These are phyloP conservation scores for Spergularia marina DNA, from an alignment of 148 eudicot species.

Conservation along the genomic window DNA sequence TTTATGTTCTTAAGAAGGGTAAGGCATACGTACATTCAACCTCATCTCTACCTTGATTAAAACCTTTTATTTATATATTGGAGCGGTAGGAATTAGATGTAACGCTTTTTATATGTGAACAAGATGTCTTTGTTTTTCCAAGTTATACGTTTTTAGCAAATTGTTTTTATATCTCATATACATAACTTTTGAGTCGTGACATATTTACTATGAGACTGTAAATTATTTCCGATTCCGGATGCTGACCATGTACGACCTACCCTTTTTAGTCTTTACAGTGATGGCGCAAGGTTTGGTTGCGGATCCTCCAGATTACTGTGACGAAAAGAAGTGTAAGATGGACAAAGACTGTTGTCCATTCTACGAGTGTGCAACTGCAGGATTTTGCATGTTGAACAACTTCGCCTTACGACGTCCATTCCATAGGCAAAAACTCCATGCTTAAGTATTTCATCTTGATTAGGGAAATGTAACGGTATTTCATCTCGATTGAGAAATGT, in stretches of 20 bases:
- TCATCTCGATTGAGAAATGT: no score
- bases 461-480: no score
- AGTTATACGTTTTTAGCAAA: no score
- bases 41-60: no score
- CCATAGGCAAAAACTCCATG: not conserved
- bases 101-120: no score
- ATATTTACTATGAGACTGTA: not conserved
- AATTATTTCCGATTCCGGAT: not conserved
- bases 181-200: no score
- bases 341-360: conserved; percentile 8
- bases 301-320: not conserved
- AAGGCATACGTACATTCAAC: no score
- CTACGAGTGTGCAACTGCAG: conserved; percentile 5
- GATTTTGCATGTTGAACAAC: not conserved
- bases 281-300: not conserved
- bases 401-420: not conserved
- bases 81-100: no score
- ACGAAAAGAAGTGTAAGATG: not conserved
- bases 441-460: not conserved
- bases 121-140: no score
- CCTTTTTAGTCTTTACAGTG: not conserved
- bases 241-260: not conserved
- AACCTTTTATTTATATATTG: no score
- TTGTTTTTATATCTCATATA: no score
- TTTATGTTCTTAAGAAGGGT: no score